Conservation (phyloP, 345 rosid genomes). For the Capsella bursapastoris region DNA sequence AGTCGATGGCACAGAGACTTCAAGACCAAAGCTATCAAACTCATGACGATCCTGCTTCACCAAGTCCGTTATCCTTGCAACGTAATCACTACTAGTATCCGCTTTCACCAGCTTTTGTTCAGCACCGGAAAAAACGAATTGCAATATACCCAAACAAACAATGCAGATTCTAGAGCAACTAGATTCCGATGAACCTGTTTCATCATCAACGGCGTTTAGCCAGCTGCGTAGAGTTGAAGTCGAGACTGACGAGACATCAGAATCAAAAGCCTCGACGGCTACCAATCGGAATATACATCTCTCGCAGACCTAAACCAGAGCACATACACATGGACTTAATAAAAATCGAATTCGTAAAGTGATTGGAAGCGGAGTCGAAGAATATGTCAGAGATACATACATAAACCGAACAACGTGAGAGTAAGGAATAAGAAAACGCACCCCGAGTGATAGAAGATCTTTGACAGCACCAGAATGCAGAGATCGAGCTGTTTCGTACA, state of each 20-base stretch:
- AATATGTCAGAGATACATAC: neutral
- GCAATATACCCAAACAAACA: slow-evolving; percentile 81
- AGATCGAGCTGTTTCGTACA: slow-evolving; percentile 56
- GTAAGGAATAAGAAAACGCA: slow-evolving; percentile 35
- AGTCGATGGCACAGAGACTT: slow-evolving; percentile 66
- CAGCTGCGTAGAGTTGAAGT: slow-evolving; percentile 42
- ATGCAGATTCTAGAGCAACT: slow-evolving; percentile 56
- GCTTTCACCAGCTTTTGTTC: slow-evolving; percentile 46
- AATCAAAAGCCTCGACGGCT: slow-evolving; percentile 47
- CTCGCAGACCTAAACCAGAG: slow-evolving; percentile 62
- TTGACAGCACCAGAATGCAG: slow-evolving; percentile 60
- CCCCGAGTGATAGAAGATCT: slow-evolving; percentile 66
- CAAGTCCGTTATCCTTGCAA: slow-evolving; percentile 53
- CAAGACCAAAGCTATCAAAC: slow-evolving; percentile 72
- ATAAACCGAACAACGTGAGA: slow-evolving; percentile 23
- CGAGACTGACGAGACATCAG: slow-evolving; percentile 43
- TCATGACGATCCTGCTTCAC: slow-evolving; percentile 67
- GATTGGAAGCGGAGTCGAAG: neutral
- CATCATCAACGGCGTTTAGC: slow-evolving; percentile 33
- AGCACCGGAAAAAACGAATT: slow-evolving; percentile 57
- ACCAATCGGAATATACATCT: slow-evolving; percentile 78
- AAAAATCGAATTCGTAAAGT: neutral
- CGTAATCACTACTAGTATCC: slow-evolving; percentile 51
- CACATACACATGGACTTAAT: neutral
- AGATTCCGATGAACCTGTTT: slow-evolving; percentile 26